Base-by-base conservation (phyloP, 345 rosid species). In the Theobroma cacao region DNA sequence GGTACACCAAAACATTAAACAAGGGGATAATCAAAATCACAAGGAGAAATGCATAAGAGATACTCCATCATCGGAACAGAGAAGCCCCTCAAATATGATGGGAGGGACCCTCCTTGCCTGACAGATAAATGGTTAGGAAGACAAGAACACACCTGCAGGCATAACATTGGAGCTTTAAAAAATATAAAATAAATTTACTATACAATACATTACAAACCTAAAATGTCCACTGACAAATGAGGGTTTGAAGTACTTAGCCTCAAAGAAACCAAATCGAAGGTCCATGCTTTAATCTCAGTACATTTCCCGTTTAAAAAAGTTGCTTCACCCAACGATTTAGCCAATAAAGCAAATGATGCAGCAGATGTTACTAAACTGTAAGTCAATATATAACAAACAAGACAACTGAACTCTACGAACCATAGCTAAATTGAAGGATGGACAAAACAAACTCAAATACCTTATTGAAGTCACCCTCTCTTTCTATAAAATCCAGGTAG, bases 241-340 rank as follows among this genome's bases (percentile, higher is more conserved):
- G 88, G 84, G 89, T 86, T 87, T 84, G 96, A 91, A 93, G 84
- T 91, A 97, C 98, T 97, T 93, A 93, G 93, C 96, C 96, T 93
- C 85, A 89, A 87, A 90, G 91, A 82, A 89, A 94, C 94, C 98
- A 91, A 89, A 91, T 85, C 80, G 93, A 91, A 91, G 89, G 90
- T 81, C 91, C 93, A 86, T 84, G 94, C 94, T 90, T 88, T 93
- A 89, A 94, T 91, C 92, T 91, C 98, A 94, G 93, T 89, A 89
- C 92, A 92, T 90, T 88, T 89, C 92, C 97, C 94, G 92, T 88
- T 82, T 89, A 82, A 83, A 96, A 87, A 94, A 86, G 92, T 91
- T 85, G 98, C 98, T 89, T 94, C 94, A 94, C 88, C 99, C 96
- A 94, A 93, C 93, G 92, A 86, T 89, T 90, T 90, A 93, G 96